Base-by-base conservation (phyloP, 768 basidiomycete species). In the Rhizopogon roseolus region DNA sequence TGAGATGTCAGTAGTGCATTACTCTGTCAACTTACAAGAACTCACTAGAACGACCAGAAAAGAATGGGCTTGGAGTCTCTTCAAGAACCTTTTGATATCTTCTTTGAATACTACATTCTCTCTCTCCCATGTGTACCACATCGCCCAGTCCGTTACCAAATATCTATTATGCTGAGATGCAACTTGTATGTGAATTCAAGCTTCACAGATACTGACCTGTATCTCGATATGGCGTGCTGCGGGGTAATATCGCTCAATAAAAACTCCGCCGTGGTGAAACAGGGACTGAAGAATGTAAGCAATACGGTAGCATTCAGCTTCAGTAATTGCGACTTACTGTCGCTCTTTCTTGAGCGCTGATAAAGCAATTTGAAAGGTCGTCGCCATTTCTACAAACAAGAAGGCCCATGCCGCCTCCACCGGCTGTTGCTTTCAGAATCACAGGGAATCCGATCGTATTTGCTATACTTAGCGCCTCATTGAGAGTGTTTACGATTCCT, bases 1-100 rank as follows among this genome's bases (percentile, higher is more conserved):
- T 8, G 25, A 6, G 43, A 17, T 17, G 34, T 32, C 13, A n/a
- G 4, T 6, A 53, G 22, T 40, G 10, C 1, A 29, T 27, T 11
- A 34, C 8, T 16, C 9, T 16, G 29, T 8, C 17, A n/a, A 38
- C 53, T 6, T 17, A n/a, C 13, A 0, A 16, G 22, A 4, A 32
- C 71, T 29, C 56, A 79, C 83, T 79, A 29, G 76, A 73, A 63
- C 75, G 69, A 3, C 60, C 50, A 1, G 64, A 50, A 39, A 82
- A 71, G 60, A 84, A 86, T 1, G 85, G 82, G 58, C 82, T 84
- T 0, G 83, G 82, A 4, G 79, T 76, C 60, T 88, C 86, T 57
- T 89, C 86, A 22, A 89, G 79, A 3, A 89, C 76, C 62, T 89
- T 89, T 64, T 89, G 86, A 57, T 87, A 82, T 29, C 86, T 69